Base-by-base conservation (phyloP, 108 stramenopile genomes). In the Nitzschia inconspicua region DNA sequence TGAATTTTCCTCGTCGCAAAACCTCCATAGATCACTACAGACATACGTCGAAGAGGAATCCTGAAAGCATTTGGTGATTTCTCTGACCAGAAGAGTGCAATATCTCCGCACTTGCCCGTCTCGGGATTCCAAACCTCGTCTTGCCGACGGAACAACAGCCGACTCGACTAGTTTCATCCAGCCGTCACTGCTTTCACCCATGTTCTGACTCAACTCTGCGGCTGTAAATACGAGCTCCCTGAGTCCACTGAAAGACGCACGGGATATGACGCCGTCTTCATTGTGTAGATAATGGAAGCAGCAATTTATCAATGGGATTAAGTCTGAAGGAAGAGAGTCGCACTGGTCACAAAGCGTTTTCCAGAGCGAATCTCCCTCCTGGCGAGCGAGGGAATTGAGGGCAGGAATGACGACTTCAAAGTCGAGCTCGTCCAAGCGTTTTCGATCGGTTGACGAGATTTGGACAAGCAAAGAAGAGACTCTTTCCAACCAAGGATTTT, bases 361-460 rank as follows among this genome's bases (percentile, higher is more conserved):
- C 91, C 85, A 88, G 9, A 55, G 59, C 22, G 41, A 50, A 32
- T 47, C 34, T 35, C 63, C 41, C 19, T 41, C 43, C 24, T 58
- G 58, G 3, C 47, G 44, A 18, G 80, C 73, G 13, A 95, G 75
- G 16, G 43, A 44, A 47, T 77, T 84, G 42, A 95, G 63, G 29
- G 75, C 80, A 37, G 88, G 82, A 30, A 95, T 59, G 7, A 95
- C 76, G 22, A 54, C 37, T 19, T 89, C 86, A 65, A 78, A 85
- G 53, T 95, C 82, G 46, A 83, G 57, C 60, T 95, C 93, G 35
- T 89, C 86, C 7, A 95, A 75, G 34, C 81, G 76, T 20, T 77
- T 86, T 23, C 65, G 58, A 60, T 85, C 68, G 6, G 62, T 44
- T 30, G 86, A 63, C 55, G 69, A 81, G 2, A 89, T 54, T 16